Base-by-base conservation (phyloP, 2,329 filamentous ascomycete species). In the Scedosporium aurantiacum region DNA sequence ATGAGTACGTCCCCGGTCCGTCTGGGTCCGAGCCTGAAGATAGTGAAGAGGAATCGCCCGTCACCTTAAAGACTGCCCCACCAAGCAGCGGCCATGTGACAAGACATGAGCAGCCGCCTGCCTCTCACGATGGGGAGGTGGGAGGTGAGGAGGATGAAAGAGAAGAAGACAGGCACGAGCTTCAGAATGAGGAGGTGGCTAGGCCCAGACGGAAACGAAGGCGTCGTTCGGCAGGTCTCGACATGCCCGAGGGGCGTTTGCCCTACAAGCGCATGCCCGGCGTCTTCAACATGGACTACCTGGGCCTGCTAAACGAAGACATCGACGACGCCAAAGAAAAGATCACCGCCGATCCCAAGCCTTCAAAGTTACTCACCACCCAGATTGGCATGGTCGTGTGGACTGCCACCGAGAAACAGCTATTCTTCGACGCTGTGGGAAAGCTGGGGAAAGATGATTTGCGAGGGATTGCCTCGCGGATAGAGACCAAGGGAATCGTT, bases 321-420 rank as follows among this genome's bases (percentile, higher is more conserved):
- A 83, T 87, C 60, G 70, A 78, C n/a, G 80, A 85, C 65, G 79
- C 77, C 12, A 75, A 71, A 60, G 67, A 68, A 14, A 67, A 68
- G 2, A 63, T 72, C 16, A 68, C 79, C 62, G 58, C 58, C 4
- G 32, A 58, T 10, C 58, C 45, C 28, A 27, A 23, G 27, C 45
- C 18, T 14, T 21, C 12, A 18, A 23, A 21, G 28, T 67, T 73
- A 63, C 70, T 32, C 8, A 21, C 57, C 58, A 74, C 41, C 79
- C 88, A 91, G 67, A 74, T 91, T 58, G 91, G 91, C 23, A 78
- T 84, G 27, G 84, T 86, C 0, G 66, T 73, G 10, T 97, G 93
- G 93, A 85, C 82, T 0, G 63, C 80, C 0, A 67, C 75, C 1
- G 92, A 97, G 68, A 96, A 96, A 69, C 75, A 80, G 1, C 66